Base-by-base conservation (phyloP, 495 filamentous ascomycete species). In the Penicillium turbatum region DNA sequence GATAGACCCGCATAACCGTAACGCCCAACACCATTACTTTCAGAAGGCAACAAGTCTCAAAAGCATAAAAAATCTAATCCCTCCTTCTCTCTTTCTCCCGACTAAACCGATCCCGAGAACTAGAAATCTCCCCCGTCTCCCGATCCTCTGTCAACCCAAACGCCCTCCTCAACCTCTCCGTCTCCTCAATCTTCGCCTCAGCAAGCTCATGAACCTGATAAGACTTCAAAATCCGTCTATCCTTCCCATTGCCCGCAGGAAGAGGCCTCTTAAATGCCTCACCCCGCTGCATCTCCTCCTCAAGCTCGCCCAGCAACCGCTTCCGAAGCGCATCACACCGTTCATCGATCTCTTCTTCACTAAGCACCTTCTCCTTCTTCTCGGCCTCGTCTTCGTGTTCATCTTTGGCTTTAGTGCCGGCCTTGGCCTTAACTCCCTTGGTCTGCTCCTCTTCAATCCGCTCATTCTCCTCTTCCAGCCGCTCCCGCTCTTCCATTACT, bases 201-300 rank as follows among this genome's bases (percentile, higher is more conserved):
- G 93, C 93, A 61, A 95, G 71, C 72, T 97, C 92, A 80, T 99
- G 93, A 21, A 97, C 92, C 71, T 96, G 90, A 74, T 97, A 90
- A 53, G 82, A 75, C 73, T 97, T 99, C 40, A 96, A 73, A 27
- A 75, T 79, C 60, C 72, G 78, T 59, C 71, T 73, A 66, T 71
- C 72, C 57, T 56, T 59, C 0, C 58, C 53, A 37, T 3, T 38
- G 34, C 41, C 37, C 26, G 16, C 55, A 51, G 46, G 7, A 13
- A 42, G 12, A 36, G 45, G 32, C 35, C 31, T 32, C 51, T 47
- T 42, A 27, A 40, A 29, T 15, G 31, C 11, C 40, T 27, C 47
- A 48, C 54, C 29, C 9, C 36, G 26, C 41, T 56, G 34, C 30
- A 60, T 39, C 16, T 60, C 64, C 21, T 54, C 61, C 46, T 72